Evolutionary conservation across 345 rosid species (phyloP).

Genomic region (Citrus hindsii): DNA sequence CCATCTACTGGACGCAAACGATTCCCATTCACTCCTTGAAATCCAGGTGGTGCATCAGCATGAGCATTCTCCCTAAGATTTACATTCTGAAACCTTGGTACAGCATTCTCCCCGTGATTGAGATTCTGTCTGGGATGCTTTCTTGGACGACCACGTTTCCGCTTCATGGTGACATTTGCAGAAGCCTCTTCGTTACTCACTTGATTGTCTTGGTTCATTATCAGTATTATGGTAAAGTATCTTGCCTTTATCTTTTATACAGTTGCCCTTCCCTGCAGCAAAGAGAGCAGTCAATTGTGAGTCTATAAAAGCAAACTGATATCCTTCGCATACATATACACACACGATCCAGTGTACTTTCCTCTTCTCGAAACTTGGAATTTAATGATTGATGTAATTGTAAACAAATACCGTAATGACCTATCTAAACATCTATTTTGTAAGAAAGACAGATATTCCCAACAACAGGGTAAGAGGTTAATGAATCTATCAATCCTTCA

Average conservation of each 20-base stretch:
- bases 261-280: slow-evolving; percentile 16
- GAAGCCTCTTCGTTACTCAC: slow-evolving; percentile 37
- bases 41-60: slow-evolving; percentile 31
- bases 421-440: neutral
- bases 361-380: neutral
- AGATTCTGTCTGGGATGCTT: slow-evolving; percentile 42
- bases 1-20: slow-evolving; percentile 32
- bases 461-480: neutral
- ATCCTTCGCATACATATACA: neutral
- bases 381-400: neutral
- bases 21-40: slow-evolving; percentile 25
- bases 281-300: neutral
- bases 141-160: slow-evolving; percentile 88
- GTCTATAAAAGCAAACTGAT: slow-evolving; percentile 6
- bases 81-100: slow-evolving; percentile 21
- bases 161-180: slow-evolving; percentile 46
- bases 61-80: slow-evolving; percentile 28
- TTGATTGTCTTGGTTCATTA: slow-evolving; percentile 48
- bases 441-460: neutral
- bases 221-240: slow-evolving; percentile 6
- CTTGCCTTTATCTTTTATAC: slow-evolving; percentile 4
- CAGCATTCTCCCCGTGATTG: slow-evolving; percentile 18
- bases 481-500: neutral
- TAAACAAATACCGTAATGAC: neutral
- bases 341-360: neutral